Conservation (phyloP, 2,329 filamentous ascomycete species). For the Colletotrichum kahawae region DNA sequence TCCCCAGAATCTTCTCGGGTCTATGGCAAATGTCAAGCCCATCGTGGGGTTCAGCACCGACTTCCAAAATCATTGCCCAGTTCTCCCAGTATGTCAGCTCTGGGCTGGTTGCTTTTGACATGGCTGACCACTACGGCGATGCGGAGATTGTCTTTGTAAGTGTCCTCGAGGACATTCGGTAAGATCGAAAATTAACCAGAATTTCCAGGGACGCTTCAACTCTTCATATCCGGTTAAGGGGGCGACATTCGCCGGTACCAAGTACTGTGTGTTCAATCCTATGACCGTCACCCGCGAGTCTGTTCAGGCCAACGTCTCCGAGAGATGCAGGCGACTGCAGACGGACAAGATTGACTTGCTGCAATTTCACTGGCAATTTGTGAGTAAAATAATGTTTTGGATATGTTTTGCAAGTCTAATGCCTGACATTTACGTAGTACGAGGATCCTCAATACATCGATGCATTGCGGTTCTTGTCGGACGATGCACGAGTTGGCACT, state of each 20-base stretch:
- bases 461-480: not conserved
- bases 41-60: conserved; percentile 30
- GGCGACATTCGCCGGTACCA: conserved; percentile 35
- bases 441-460: conserved; percentile 10
- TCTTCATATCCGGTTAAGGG: conserved; percentile 29
- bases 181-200: not conserved
- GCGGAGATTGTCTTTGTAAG: conserved; percentile 25
- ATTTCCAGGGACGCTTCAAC: conserved; percentile 36
- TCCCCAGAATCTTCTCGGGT: conserved; percentile 35
- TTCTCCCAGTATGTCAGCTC: conserved; percentile 28
- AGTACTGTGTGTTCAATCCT: conserved; percentile 39
- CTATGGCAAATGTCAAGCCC: conserved; percentile 37
- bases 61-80: conserved; percentile 29
- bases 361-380: conserved; percentile 42
- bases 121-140: conserved; percentile 40
- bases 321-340: conserved; percentile 35
- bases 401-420: not conserved
- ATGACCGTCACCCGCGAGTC: conserved; percentile 31
- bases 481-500: not conserved
- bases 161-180: not conserved
- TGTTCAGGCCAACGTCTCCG: conserved; percentile 32
- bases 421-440: not conserved
- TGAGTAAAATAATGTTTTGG: conserved; percentile 14
- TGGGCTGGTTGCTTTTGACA: conserved; percentile 35
- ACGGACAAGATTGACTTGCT: conserved; percentile 36